Conservation (phyloP, 2,329 filamentous ascomycete genomes). For the Pseudogymnoascus sp. region DNA sequence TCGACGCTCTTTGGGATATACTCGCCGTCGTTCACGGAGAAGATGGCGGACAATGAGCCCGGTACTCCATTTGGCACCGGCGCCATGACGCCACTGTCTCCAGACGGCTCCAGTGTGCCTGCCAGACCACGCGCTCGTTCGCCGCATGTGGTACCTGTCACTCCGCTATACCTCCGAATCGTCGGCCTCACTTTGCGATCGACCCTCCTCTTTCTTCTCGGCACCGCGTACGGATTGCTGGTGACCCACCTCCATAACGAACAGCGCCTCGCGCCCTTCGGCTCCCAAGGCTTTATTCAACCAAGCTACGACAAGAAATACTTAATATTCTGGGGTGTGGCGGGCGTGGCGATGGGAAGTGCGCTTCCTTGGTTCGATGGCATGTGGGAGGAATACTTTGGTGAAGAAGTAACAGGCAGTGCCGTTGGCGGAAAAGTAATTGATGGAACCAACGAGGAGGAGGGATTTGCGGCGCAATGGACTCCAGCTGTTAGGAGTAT, state of each 20-base stretch:
- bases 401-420: conserved; percentile 15
- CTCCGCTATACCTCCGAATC: conserved; percentile 2
- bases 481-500: conserved; percentile 61
- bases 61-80: conserved; percentile 73
- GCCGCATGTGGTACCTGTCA: not conserved
- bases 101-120: conserved; percentile 31
- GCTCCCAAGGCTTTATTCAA: conserved; percentile 37
- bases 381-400: conserved; percentile 51
- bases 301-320: conserved; percentile 53
- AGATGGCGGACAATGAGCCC: conserved; percentile 43
- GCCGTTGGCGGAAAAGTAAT: conserved; percentile 24
- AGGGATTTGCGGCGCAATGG: conserved; percentile 57
- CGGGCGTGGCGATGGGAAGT: conserved; percentile 68
- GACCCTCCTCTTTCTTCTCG: conserved; percentile 65
- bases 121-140: conserved; percentile 3
- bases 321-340: conserved; percentile 70
- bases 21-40: conserved; percentile 51
- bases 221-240: conserved; percentile 73
- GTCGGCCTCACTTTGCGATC: conserved; percentile 48
- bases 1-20: conserved; percentile 92
- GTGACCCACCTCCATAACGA: conserved; percentile 72
- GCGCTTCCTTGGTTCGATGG: conserved; percentile 78
- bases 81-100: conserved; percentile 55
- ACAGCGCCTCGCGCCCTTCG: conserved; percentile 53
- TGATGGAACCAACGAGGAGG: conserved; percentile 15